Conservation (phyloP, 371 early-diverging fungal genomes). For the Smittium mucronatum region DNA sequence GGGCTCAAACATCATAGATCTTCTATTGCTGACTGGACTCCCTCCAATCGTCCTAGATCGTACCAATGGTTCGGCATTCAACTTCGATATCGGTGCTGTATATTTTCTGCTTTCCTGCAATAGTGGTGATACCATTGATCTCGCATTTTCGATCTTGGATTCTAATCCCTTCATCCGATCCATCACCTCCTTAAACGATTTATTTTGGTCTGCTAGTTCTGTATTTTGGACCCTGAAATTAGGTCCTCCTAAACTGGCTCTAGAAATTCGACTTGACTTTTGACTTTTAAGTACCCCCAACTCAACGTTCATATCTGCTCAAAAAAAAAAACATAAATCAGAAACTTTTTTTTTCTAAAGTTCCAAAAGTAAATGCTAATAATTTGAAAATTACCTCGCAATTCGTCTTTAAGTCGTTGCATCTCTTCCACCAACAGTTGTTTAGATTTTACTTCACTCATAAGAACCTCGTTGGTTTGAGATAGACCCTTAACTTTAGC, state of each 20-base stretch:
- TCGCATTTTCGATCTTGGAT: slow-evolving; percentile 25
- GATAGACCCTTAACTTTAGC: slow-evolving; percentile 52
- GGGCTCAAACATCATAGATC: neutral
- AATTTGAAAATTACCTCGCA: slow-evolving; percentile 35
- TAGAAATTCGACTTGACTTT: neutral
- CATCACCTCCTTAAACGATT: slow-evolving; percentile 23
- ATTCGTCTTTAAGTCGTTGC: slow-evolving; percentile 65
- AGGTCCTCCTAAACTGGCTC: slow-evolving; percentile 11
- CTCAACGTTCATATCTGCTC: slow-evolving; percentile 8
- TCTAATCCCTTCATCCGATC: slow-evolving; percentile 29
- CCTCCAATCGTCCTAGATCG: neutral
- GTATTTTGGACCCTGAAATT: neutral
- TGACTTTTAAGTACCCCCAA: neutral
- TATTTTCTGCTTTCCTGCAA: slow-evolving; percentile 21
- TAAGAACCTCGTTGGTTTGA: slow-evolving; percentile 50
- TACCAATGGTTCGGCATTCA: neutral
- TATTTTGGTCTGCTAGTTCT: neutral
- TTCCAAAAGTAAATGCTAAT: neutral
- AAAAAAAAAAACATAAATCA: neutral
- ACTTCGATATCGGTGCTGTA: neutral
- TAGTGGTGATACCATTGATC: slow-evolving; percentile 29
- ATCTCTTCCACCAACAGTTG: slow-evolving; percentile 53
- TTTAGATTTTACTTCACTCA: slow-evolving; percentile 52
- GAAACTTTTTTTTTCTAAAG: no score
- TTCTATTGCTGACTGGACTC: neutral